phyloP scores from a whole-genome alignment of 2,329 filamentous ascomycete genomes.

The Xenoacremonium recifei region DNA sequence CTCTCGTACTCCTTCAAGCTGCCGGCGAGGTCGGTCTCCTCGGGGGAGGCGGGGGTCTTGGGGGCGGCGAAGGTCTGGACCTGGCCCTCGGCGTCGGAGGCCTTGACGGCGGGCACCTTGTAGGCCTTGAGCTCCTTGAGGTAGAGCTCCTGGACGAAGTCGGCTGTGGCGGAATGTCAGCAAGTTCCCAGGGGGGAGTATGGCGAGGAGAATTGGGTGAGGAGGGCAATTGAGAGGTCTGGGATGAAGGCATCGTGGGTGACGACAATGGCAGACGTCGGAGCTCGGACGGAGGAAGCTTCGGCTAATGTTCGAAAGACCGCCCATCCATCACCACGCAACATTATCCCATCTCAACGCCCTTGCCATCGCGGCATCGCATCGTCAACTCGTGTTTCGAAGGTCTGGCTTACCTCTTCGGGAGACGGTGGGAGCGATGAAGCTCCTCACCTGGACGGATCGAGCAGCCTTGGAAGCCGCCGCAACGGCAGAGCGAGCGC shows the following conservation, averaged over 20 bases:
- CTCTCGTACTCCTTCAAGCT: slow-evolving; percentile 93
- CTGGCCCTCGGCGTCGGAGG: slow-evolving; percentile 82
- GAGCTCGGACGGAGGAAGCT: slow-evolving; percentile 25
- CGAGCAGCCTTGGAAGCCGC: slow-evolving; percentile 45
- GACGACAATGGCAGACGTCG: slow-evolving; percentile 23
- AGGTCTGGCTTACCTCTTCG: slow-evolving; percentile 55
- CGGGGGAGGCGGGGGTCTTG: slow-evolving; percentile 80
- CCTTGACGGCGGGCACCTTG: slow-evolving; percentile 82
- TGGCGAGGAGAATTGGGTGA: background rate
- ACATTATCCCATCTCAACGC: background rate
- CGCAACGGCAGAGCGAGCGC: slow-evolving; percentile 50
- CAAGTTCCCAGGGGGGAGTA: slow-evolving; percentile 9
- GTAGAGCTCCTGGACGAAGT: slow-evolving; percentile 97
- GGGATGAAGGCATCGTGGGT: too few relatives aligned
- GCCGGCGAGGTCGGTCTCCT: slow-evolving; percentile 89
- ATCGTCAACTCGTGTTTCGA: too few relatives aligned
- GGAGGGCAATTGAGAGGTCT: too few relatives aligned
- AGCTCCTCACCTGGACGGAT: slow-evolving; percentile 51
- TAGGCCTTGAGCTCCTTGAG: slow-evolving; percentile 93
- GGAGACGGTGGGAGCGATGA: slow-evolving; percentile 60
- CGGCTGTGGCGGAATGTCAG: slow-evolving; percentile 59
- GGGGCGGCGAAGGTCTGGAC: slow-evolving; percentile 85
- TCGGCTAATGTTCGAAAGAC: slow-evolving; percentile 28
- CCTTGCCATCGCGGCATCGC: background rate
- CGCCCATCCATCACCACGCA: slow-evolving; percentile 2